A percentile compares a stretch with the other conserved stretches of the same genome.
These are phyloP conservation scores for Podospora conica DNA, from an alignment of 495 filamentous ascomycete species.

Conservation along the genomic window DNA sequence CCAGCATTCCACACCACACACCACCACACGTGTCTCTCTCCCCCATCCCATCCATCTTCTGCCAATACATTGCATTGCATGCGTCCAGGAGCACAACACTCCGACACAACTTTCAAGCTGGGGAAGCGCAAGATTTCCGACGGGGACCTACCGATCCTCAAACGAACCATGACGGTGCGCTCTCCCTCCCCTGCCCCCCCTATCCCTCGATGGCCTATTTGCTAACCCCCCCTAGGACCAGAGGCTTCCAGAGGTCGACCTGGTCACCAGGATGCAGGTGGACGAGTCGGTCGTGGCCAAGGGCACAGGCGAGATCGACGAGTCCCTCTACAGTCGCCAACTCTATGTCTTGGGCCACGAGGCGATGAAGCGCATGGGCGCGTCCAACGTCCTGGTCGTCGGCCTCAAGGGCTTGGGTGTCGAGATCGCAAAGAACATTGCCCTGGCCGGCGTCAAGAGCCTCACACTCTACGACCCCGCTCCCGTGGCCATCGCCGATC, in stretches of 20 bases:
- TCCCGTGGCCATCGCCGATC: slow-evolving; percentile 74
- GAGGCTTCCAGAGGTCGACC: slow-evolving; percentile 47
- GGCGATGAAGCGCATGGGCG: slow-evolving; percentile 98
- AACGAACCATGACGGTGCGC: slow-evolving; percentile 82
- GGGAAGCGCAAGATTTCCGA: slow-evolving; percentile 82
- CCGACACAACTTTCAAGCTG: slow-evolving; percentile 39
- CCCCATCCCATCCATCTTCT: neutral
- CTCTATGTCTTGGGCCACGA: slow-evolving; percentile 98
- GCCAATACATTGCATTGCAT: neutral
- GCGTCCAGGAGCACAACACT: slow-evolving; percentile 4
- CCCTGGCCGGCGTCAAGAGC: slow-evolving; percentile 81
- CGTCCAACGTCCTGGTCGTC: slow-evolving; percentile 88
- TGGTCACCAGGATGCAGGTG: slow-evolving; percentile 77
- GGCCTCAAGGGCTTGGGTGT: slow-evolving; percentile 92
- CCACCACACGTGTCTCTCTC: neutral
- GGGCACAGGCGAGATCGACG: slow-evolving; percentile 68
- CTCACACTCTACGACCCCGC: slow-evolving; percentile 82
- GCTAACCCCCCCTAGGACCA: slow-evolving; percentile 26
- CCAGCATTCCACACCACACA: neutral
- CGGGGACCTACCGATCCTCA: slow-evolving; percentile 63
- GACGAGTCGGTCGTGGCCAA: slow-evolving; percentile 53
- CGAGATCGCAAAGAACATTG: slow-evolving; percentile 98
- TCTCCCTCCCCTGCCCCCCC: neutral
- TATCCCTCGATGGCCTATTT: neutral
- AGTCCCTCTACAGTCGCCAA: slow-evolving; percentile 95